Evolutionary conservation across 495 filamentous ascomycete species (phyloP), one percentile per base, ranked within the genome.

Genomic region (Immersiella caudata): DNA sequence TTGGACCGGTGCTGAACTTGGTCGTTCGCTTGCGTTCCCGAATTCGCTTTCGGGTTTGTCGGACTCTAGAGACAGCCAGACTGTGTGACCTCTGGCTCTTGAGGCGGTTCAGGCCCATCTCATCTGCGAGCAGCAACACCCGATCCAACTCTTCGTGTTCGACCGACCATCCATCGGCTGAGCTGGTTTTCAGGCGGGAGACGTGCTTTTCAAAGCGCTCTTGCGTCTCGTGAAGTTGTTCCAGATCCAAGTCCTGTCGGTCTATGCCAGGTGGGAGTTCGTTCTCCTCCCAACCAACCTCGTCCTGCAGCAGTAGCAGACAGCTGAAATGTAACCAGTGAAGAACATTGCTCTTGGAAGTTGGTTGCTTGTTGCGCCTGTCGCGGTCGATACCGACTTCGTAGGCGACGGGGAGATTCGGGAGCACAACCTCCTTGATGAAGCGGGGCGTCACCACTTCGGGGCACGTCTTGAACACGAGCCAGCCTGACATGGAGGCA

Each of bases 361-460:
- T 66, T 46, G 67, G 67, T 46, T 69, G 67, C 26, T 62, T 62
- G 25, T 69, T 25, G 20, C 63, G 62, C 0, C 46, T 62, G 9
- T 46, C 67, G 2, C 67, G 67, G 7, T 57, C 50, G 18, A 62
- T 62, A 14, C 67, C 67, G 20, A 71, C 20, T 51, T 73, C 66
- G 69, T 71, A 76, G 16, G 69, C 69, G 12, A 67, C 67, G 29
- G 70, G 70, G 58, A 76, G 55, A 12, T 58, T 60, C 6, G 74
- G 69, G 24, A 76, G 60, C 1, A 64, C 6, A 22, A 73, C 70
- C 68, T 74, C 69, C 24, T 66, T 35, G 24, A 65, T 52, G 20
- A 66, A 66, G 5, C 21, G 4, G 1, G 6, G 20, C 14, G 49
- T 51, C 21, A 69, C 58, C 0, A 57, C 67, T 12, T 52, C 63